Evolutionary conservation across 2,329 filamentous ascomycete genomes (phyloP), one percentile per base, ranked within the genome.

Genomic region (Lachnellula subtilissima): DNA sequence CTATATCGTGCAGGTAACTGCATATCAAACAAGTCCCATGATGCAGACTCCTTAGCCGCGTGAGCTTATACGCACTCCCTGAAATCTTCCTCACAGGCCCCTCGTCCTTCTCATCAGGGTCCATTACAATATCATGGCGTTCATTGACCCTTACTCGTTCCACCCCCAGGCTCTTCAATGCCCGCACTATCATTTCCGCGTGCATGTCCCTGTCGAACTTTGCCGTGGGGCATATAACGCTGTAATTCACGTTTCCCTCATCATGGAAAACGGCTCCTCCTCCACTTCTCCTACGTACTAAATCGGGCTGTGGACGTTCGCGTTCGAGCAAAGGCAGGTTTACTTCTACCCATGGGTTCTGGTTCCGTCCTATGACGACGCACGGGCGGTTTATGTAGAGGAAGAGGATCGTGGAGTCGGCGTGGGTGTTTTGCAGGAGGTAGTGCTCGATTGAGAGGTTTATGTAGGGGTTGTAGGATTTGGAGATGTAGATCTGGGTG

Each of bases 221-320:
- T 0, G 78, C 76, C 0, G 89, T 82, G 2, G 92, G 92, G 61
- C 86, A 91, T 49, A 96, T 95, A 53, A 97, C 90, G 69, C 88
- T 89, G 79, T 92, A 99, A 73, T 99, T 99, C 64, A 96, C 82
- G 70, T 99, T 99, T 53, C 93, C 93, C 43, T 78, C 74, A 71
- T 97, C 94, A 72, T 99, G 94, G 70, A 96, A 97, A 51, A 99
- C 94, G 2, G 94, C 85, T 47, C 94, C 94, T 49, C 94, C 94
- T 28, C 94, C 94, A 22, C 87, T 92, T 50, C 93, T 84, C 17
- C 94, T 83, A 12, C 94, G 85, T 5, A 99, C 89, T 12, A 96
- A 83, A 56, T 78, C 65, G 39, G 83, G 72, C 49, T 69, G 45
- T 17, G 61, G 37, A 23, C 40, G 36, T 25, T 47, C 50, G 17